Evolutionary conservation across 345 rosid genomes (phyloP).

Genomic region (Lepidium didymum): DNA sequence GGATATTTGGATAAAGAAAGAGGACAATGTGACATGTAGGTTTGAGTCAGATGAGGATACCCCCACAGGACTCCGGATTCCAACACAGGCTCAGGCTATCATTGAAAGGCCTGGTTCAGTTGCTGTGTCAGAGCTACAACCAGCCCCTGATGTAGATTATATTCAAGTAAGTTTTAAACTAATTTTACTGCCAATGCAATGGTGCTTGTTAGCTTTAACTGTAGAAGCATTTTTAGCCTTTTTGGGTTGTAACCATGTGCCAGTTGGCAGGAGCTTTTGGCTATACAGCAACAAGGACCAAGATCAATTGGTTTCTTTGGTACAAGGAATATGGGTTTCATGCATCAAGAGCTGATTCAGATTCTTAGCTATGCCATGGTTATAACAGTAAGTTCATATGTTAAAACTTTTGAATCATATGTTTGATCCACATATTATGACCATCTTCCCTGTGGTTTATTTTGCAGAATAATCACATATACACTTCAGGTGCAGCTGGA

Average conservation of each 20-base stretch:
- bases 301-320: conserved; percentile 64
- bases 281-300: conserved; percentile 88
- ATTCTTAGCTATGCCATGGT: conserved; percentile 98
- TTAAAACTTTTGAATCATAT: not conserved
- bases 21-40: conserved; percentile 34
- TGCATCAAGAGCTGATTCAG: conserved; percentile 97
- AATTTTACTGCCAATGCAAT: not conserved
- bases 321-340: conserved; percentile 92
- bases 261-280: conserved; percentile 67
- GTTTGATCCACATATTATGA: not conserved
- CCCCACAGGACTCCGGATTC: conserved; percentile 40
- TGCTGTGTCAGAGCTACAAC: conserved; percentile 56
- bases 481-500: conserved; percentile 93
- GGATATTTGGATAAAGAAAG: conserved; percentile 36
- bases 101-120: conserved; percentile 74
- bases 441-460: not conserved
- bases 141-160: conserved; percentile 76
- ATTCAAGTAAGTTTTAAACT: conserved; percentile 46
- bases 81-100: conserved; percentile 61
- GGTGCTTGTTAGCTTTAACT: not conserved
- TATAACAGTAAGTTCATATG: conserved; percentile 63
- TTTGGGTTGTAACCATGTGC: not conserved
- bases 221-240: not conserved
- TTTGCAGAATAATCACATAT: conserved; percentile 90
- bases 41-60: conserved; percentile 57